A percentile compares a stretch with the other conserved stretches of the same genome.
Conservation (phyloP, 2,329 filamentous ascomycete genomes). For the Penicillium sumatraense region DNA sequence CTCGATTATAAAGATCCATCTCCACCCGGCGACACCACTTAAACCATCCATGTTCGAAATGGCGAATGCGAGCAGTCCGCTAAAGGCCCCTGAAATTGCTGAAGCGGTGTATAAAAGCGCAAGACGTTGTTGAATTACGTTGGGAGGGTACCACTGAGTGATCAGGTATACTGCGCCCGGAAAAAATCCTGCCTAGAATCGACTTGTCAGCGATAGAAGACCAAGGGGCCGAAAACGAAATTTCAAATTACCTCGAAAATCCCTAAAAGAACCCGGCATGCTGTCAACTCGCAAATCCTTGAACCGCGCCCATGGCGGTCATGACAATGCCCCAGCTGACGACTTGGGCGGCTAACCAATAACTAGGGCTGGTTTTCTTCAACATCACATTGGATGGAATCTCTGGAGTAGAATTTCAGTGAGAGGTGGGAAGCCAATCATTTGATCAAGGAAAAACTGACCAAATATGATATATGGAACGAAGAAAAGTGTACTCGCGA, state of each 20-base stretch:
- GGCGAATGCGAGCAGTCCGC: conserved; percentile 76
- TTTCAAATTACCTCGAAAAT: conserved; percentile 1
- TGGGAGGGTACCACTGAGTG: conserved; percentile 70
- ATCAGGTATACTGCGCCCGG: conserved; percentile 30
- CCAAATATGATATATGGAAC: conserved; percentile 8
- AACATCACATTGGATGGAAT: conserved; percentile 6
- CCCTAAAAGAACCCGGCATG: conserved; percentile 1
- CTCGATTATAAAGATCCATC: conserved; percentile 30
- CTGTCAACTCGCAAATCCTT: conserved; percentile 4
- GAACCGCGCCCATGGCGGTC: conserved; percentile 1
- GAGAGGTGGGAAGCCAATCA: background rate
- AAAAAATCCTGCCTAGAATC: conserved; percentile 27
- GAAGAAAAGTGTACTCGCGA: conserved; percentile 6
- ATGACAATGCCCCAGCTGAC: conserved; percentile 5
- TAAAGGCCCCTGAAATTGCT: conserved; percentile 79
- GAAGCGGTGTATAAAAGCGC: conserved; percentile 81
- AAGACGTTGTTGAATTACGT: conserved; percentile 73
- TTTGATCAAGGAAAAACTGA: background rate
- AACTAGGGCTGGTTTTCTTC: conserved; percentile 8
- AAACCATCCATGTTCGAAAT: conserved; percentile 82
- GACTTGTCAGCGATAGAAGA: background rate
- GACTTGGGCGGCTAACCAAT: conserved; percentile 3
- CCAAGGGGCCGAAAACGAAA: background rate
- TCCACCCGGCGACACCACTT: conserved; percentile 41
- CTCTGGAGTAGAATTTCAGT: background rate